These are phyloP conservation scores for Vicia villosa DNA, from an alignment of 306 rosid species.

Conservation along the genomic window DNA sequence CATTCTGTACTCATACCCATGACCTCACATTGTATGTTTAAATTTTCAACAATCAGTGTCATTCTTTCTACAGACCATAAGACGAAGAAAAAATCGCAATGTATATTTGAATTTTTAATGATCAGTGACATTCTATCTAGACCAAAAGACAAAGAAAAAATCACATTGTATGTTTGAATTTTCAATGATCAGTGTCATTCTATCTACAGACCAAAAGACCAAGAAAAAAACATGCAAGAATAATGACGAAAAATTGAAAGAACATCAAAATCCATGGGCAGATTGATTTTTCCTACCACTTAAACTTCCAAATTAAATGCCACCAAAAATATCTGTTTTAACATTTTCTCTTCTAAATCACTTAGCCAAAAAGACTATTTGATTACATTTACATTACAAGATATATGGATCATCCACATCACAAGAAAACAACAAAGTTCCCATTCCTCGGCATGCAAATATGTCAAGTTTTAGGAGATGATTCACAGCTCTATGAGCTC, in stretches of 20 bases:
- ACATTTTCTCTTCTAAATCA: slow-evolving; percentile 15
- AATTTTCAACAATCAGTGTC: too few species aligned
- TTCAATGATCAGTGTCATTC: too few species aligned
- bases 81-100: too few species aligned
- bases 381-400: slow-evolving; percentile 34
- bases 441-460: slow-evolving; percentile 30
- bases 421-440: slow-evolving; percentile 34
- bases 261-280: background rate
- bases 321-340: slow-evolving; percentile 12
- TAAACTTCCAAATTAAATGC: slow-evolving; percentile 11
- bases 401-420: slow-evolving; percentile 21
- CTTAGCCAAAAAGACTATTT: slow-evolving; percentile 9
- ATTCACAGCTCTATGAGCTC: slow-evolving; percentile 37
- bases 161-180: too few species aligned
- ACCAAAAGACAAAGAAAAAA: too few species aligned
- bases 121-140: too few species aligned
- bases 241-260: background rate
- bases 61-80: too few species aligned
- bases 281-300: slow-evolving; percentile 19
- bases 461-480: slow-evolving; percentile 32
- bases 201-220: too few species aligned
- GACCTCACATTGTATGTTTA: too few species aligned
- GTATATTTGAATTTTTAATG: too few species aligned
- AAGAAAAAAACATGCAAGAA: background rate
- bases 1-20: too few species aligned